Evolutionary conservation across 768 basidiomycete genomes (phyloP).

Genomic region (Symmetrospora coprosmae): DNA sequence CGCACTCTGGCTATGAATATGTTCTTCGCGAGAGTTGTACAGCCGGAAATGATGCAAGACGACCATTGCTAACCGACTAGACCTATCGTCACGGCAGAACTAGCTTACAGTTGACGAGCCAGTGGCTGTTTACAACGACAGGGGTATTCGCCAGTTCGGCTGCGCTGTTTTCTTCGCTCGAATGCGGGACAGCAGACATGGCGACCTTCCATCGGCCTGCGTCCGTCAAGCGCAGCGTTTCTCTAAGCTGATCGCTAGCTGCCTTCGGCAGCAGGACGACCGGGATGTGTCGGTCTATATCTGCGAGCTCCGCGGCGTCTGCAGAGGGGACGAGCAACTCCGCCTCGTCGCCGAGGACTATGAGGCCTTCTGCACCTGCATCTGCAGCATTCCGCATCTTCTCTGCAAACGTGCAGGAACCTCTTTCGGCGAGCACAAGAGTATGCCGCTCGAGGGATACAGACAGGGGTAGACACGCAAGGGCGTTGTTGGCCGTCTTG

Average conservation of each 20-base stretch:
- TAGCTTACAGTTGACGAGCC: slow-evolving; percentile 11
- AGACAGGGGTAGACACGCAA: not conserved
- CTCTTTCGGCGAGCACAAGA: slow-evolving; percentile 53
- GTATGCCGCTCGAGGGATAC: not conserved
- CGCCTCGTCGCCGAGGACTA: slow-evolving; percentile 48
- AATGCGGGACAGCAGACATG: no score
- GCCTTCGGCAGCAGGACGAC: slow-evolving; percentile 25
- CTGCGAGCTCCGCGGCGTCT: slow-evolving; percentile 20
- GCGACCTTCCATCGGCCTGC: no score
- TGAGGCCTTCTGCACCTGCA: slow-evolving; percentile 61
- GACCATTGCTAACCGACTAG: no score
- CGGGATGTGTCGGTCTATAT: slow-evolving; percentile 24
- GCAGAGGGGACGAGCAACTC: slow-evolving; percentile 24
- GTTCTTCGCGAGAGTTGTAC: no score
- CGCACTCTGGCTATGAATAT: no score
- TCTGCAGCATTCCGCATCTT: slow-evolving; percentile 58
- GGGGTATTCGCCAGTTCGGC: slow-evolving; percentile 6
- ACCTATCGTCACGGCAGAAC: not conserved
- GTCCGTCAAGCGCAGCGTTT: no score
- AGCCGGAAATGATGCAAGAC: no score
- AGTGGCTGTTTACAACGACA: slow-evolving; percentile 13
- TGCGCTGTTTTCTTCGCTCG: no score
- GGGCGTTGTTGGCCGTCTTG: not conserved
- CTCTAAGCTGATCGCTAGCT: slow-evolving; percentile 19
- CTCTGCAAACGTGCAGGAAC: slow-evolving; percentile 73